phyloP scores from a whole-genome alignment of 1,284 basidiomycete genomes.

The Marasmius sp. region DNA sequence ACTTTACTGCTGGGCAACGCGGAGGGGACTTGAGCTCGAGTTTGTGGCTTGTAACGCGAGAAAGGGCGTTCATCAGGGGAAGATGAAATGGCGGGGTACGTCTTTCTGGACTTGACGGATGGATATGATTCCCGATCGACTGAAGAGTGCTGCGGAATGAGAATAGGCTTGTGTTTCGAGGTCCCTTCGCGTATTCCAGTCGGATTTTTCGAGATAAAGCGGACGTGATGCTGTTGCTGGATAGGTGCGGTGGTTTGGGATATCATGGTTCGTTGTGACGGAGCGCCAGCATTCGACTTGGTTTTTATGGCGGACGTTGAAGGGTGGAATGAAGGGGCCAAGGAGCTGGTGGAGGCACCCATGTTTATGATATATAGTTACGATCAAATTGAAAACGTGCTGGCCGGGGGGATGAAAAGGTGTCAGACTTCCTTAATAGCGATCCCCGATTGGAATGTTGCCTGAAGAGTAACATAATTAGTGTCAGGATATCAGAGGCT shows the following conservation, averaged over 20 bases:
- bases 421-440: background rate
- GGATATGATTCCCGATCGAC: background rate
- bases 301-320: background rate
- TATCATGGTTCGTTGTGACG: background rate
- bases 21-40: background rate
- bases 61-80: background rate
- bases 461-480: too few relatives aligned
- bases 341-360: background rate
- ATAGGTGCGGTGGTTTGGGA: background rate
- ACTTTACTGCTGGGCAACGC: background rate
- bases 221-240: background rate
- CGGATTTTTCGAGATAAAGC: background rate
- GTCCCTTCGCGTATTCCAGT: background rate
- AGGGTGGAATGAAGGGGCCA: background rate
- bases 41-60: background rate
- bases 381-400: conserved; percentile 1
- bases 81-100: background rate
- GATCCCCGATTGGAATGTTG: background rate
- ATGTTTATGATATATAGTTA: background rate
- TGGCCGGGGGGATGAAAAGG: background rate
- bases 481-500: too few relatives aligned
- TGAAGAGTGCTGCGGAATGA: background rate
- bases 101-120: background rate
- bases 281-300: background rate
- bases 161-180: background rate